Evolutionary conservation across 2,329 filamentous ascomycete species (phyloP), one percentile per base, ranked within the genome.

Genomic region (Zasmidium angulare): DNA sequence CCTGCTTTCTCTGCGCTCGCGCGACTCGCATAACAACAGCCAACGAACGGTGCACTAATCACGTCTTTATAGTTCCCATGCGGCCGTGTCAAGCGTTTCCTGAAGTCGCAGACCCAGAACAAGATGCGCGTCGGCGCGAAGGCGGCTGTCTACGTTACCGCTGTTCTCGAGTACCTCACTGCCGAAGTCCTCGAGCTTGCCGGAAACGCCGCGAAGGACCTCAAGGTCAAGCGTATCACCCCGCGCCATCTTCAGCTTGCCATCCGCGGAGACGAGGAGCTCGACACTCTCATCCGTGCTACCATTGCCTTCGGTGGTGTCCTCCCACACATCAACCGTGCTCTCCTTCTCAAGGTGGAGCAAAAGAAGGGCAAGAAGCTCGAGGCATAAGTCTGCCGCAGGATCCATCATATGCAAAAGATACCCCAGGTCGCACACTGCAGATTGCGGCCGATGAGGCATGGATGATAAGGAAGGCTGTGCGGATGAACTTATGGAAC

Each of bases 221-320:
- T 98, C 89, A 99, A 99, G 91, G 98, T 98, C 90, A 99, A 93
- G 68, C 93, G 95, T 89, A 99, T 99, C 83, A 99, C 98, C 63
- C 95, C 95, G 68, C 92, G 95, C 81, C 95, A 99, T 81, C 87
- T 99, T 50, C 95, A 99, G 84, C 91, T 99, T 72, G 95, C 95
- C 81, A 99, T 99, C 84, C 89, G 95, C 76, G 65, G 65, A 46
- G 95, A 99, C 78, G 95, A 99, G 81, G 95, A 99, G 79, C 84
- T 99, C 70, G 95, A 99, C 77, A 98, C 93, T 22, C 84, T 99
- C 59, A 98, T 99, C 76, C 90, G 93, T 71, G 95, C 95, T 59
- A 99, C 95, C 64, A 99, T 99, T 73, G 95, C 95, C 62, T 98
- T 96, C 70, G 95, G 95, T 82, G 95, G 95, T 89, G 95, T 99